Percentiles rank a stretch among this genome's conserved stretches.
phyloP scores from a whole-genome alignment of 305 asterid genomes.

The Fraxinus paxiana region DNA sequence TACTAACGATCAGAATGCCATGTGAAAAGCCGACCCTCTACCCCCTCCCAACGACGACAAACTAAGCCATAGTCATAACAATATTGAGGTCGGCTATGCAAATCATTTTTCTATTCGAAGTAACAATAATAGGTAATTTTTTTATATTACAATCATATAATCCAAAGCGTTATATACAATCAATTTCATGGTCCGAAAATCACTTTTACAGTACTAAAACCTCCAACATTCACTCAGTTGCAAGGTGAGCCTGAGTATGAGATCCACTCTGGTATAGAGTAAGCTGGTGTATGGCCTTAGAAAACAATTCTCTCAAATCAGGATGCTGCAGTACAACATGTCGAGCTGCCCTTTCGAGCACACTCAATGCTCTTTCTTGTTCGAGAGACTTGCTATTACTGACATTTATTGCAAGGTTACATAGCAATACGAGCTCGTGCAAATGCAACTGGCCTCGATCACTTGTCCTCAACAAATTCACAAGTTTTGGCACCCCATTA shows the following conservation, averaged over 20 bases:
- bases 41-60: neutral
- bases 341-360: conserved; percentile 51
- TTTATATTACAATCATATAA: neutral
- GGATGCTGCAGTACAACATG: conserved; percentile 36
- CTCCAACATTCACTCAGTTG: neutral
- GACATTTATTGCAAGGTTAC: conserved; percentile 54
- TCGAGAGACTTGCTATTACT: conserved; percentile 59
- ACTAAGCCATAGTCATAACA: neutral
- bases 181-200: neutral
- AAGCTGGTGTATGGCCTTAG: conserved; percentile 61
- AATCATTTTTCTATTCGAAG: neutral
- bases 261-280: conserved; percentile 51
- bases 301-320: conserved; percentile 45
- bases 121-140: neutral
- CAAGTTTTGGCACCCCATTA: conserved; percentile 48
- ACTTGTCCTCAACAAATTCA: conserved; percentile 36
- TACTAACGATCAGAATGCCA: neutral
- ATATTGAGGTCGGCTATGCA: neutral
- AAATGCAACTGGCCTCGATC: conserved; percentile 29
- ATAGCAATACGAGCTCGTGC: conserved; percentile 50
- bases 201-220: neutral
- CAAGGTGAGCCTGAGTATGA: conserved; percentile 21
- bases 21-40: too few species aligned
- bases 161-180: neutral
- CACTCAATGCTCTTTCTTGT: conserved; percentile 42